Percentiles rank a stretch among this genome's conserved stretches.
Evolutionary conservation across 176 grass and related monocot species (phyloP).

Genomic region (Aegilops speltoides): DNA sequence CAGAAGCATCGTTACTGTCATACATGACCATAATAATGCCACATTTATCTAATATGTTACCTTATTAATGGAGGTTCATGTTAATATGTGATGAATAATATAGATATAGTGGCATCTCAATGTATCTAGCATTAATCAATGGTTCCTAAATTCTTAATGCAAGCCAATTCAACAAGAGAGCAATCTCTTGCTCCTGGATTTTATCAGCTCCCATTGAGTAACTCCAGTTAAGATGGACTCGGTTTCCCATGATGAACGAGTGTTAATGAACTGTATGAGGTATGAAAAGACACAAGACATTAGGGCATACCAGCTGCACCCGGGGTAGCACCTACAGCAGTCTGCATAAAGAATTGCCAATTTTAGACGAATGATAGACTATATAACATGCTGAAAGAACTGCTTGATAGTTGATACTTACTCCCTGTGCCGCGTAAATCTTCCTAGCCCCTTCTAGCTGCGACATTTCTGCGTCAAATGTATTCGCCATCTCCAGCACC

Average conservation of each 20-base stretch:
- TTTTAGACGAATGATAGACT: conserved; percentile 30
- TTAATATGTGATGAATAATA: background rate
- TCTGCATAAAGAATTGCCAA: conserved; percentile 43
- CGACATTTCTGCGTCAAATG: conserved; percentile 84
- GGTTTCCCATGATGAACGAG: conserved; percentile 3
- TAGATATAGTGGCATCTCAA: conserved; percentile 10
- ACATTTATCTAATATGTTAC: background rate
- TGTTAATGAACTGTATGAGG: conserved; percentile 8
- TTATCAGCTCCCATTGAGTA: background rate
- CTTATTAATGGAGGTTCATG: background rate
- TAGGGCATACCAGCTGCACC: conserved; percentile 57
- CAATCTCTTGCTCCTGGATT: conserved; percentile 15
- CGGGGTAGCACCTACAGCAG: conserved; percentile 52
- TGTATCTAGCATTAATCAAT: conserved; percentile 32
- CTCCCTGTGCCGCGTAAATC: conserved; percentile 84
- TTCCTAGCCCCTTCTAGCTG: conserved; percentile 95
- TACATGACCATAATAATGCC: background rate
- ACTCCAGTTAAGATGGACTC: background rate
- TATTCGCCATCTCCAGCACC: conserved; percentile 79
- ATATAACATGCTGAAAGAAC: conserved; percentile 16
- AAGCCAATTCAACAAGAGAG: background rate
- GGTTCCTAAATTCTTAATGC: background rate
- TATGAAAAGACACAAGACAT: conserved; percentile 21
- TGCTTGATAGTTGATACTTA: conserved; percentile 40
- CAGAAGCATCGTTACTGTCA: conserved; percentile 18